Conservation (phyloP, 1,139 yeast species). For the Suzukiozyma palmioleophila region DNA sequence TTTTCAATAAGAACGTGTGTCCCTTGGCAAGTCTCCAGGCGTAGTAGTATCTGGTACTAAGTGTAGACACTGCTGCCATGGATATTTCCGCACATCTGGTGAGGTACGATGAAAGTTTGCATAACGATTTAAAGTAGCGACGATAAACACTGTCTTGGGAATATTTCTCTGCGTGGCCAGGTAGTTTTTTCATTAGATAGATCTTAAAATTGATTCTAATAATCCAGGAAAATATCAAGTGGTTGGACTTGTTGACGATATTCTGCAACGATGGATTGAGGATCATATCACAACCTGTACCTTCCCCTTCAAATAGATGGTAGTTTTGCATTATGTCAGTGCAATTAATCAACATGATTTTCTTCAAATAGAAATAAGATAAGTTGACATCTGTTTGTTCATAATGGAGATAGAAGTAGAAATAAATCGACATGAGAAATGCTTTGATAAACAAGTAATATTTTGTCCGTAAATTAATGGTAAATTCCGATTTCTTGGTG, state of each 20-base stretch:
- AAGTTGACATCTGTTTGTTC: constrained; percentile 21
- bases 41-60: constrained; percentile 41
- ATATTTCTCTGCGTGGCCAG: constrained; percentile 12
- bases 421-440: constrained; percentile 27
- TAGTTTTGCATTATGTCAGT: constrained; percentile 26
- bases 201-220: constrained; percentile 19
- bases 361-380: constrained; percentile 26
- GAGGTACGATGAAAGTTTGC: constrained; percentile 7
- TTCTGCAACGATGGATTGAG: constrained; percentile 23
- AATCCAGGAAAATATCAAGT: constrained; percentile 19
- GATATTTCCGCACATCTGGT: constrained; percentile 9
- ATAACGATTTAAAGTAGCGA: constrained; percentile 8
- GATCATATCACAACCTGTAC: constrained; percentile 16
- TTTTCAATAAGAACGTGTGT: constrained; percentile 19
- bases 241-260: constrained; percentile 22
- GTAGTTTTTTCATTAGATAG: constrained; percentile 12
- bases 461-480: constrained; percentile 24
- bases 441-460: constrained; percentile 23
- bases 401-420: constrained; percentile 29
- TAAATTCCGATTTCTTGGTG: constrained; percentile 14
- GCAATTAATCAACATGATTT: constrained; percentile 18
- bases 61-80: constrained; percentile 12
- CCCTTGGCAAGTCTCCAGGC: constrained; percentile 42
- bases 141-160: constrained; percentile 11
- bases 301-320: constrained; percentile 19